Percentiles rank a stretch among this genome's conserved stretches.
Conservation (phyloP, 805 yeast species). For the Scheffersomyces stipitis region DNA sequence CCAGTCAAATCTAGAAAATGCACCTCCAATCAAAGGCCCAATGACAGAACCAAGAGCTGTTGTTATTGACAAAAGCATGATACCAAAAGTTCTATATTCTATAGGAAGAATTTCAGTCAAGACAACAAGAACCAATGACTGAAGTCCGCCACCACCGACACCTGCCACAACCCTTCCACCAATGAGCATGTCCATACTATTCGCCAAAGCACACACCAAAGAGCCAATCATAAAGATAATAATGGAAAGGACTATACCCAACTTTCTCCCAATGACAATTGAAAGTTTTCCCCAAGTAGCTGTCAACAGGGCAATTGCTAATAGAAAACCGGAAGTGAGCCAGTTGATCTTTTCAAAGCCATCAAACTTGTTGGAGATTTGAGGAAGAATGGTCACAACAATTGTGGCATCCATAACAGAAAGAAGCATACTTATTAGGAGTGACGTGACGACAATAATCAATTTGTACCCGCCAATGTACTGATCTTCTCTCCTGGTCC, state of each 20-base stretch:
- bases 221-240: constrained; percentile 30
- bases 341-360: constrained; percentile 32
- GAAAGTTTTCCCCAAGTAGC: constrained; percentile 38
- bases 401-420: constrained; percentile 40
- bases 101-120: constrained; percentile 50
- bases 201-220: constrained; percentile 34
- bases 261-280: constrained; percentile 34
- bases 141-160: constrained; percentile 58
- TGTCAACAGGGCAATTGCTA: constrained; percentile 30
- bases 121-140: constrained; percentile 50
- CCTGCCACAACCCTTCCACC: constrained; percentile 57
- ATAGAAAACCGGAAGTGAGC: constrained; percentile 34
- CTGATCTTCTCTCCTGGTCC: constrained; percentile 32
- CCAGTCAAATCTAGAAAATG: not conserved
- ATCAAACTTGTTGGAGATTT: constrained; percentile 33
- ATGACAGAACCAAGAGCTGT: not conserved
- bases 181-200: constrained; percentile 32
- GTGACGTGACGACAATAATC: constrained; percentile 22
- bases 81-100: not conserved
- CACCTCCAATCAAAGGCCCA: not conserved
- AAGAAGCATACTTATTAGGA: constrained; percentile 29
- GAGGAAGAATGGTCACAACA: constrained; percentile 30
- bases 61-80: not conserved
- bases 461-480: constrained; percentile 27
- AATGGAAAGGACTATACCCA: constrained; percentile 20